Percentiles rank a stretch among this genome's conserved stretches.
These are phyloP conservation scores for Mortierella sp. DNA, from an alignment of 371 early-diverging fungal species.

Conservation along the genomic window DNA sequence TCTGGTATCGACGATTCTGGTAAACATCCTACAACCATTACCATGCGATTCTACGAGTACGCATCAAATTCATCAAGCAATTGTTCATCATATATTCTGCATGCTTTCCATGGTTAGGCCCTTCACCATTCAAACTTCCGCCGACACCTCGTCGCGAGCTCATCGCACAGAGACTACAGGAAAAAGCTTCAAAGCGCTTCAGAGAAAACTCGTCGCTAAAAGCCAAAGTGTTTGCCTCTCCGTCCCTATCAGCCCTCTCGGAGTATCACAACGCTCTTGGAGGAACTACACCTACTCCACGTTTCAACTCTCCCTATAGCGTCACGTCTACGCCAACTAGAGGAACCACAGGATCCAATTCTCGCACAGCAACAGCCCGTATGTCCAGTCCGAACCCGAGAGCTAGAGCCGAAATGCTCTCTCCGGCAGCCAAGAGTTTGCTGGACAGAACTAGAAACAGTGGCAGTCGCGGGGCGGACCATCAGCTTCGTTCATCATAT, in stretches of 20 bases:
- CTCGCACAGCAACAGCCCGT: neutral
- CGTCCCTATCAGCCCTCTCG: constrained; percentile 36
- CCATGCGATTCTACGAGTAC: neutral
- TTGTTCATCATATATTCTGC: neutral
- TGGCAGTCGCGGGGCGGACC: constrained; percentile 19
- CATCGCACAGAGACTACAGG: constrained; percentile 71
- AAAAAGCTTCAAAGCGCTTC: constrained; percentile 71
- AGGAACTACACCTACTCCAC: constrained; percentile 43
- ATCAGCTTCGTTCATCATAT: constrained; percentile 44
- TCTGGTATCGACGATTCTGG: constrained; percentile 60
- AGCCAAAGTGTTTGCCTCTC: constrained; percentile 41
- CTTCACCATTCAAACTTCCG: constrained; percentile 69
- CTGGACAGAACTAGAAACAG: constrained; percentile 19
- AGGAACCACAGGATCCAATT: constrained; percentile 16
- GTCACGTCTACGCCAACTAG: constrained; percentile 12
- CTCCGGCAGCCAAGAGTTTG: constrained; percentile 38
- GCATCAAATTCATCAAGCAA: too few relatives aligned
- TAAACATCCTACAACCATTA: constrained; percentile 9
- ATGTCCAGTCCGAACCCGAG: constrained; percentile 37
- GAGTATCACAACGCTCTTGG: constrained; percentile 32
- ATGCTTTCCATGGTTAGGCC: constrained; percentile 11
- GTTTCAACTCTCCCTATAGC: constrained; percentile 31
- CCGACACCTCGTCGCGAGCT: constrained; percentile 73
- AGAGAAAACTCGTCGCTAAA: constrained; percentile 37
- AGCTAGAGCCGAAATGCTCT: constrained; percentile 40